Evolutionary conservation across 2,329 filamentous ascomycete species (phyloP).

Genomic region (Ophiocordyceps australis): DNA sequence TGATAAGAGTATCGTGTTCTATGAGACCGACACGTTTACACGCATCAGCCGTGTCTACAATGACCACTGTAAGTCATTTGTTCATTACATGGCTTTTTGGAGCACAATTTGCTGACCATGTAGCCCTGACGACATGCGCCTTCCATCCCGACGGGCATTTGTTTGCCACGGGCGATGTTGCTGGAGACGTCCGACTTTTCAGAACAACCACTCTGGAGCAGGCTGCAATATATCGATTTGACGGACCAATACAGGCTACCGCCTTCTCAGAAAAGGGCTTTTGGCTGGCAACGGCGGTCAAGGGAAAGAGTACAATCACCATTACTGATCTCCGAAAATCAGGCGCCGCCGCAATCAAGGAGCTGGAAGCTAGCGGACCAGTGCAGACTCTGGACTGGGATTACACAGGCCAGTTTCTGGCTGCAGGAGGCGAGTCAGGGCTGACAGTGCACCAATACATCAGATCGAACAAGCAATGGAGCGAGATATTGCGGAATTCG

Average conservation of each 20-base stretch:
- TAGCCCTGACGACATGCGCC: constrained; percentile 56
- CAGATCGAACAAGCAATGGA: constrained; percentile 79
- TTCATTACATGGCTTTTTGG: too few species aligned
- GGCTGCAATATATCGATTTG: constrained; percentile 55
- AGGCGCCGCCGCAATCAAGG: constrained; percentile 64
- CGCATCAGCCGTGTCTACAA: constrained; percentile 64
- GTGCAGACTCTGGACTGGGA: constrained; percentile 74
- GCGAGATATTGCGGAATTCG: constrained; percentile 63
- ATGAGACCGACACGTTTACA: constrained; percentile 53
- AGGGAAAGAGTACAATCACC: constrained; percentile 60
- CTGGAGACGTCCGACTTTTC: constrained; percentile 75
- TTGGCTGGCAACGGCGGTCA: constrained; percentile 74
- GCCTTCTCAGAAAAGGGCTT: constrained; percentile 93
- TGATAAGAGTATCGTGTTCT: constrained; percentile 86
- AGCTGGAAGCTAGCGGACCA: constrained; percentile 68
- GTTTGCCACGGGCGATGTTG: constrained; percentile 63
- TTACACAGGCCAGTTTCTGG: constrained; percentile 85
- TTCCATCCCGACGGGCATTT: constrained; percentile 98
- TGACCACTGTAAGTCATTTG: constrained; percentile 58
- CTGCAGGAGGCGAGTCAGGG: constrained; percentile 61
- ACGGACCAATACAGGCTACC: constrained; percentile 54
- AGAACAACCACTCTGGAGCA: constrained; percentile 65
- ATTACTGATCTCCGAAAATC: constrained; percentile 91
- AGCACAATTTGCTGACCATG: constrained; percentile 4
- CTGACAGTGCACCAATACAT: constrained; percentile 79